Conservation (phyloP, 148 eudicot species). For the Talinum fruticosum region DNA sequence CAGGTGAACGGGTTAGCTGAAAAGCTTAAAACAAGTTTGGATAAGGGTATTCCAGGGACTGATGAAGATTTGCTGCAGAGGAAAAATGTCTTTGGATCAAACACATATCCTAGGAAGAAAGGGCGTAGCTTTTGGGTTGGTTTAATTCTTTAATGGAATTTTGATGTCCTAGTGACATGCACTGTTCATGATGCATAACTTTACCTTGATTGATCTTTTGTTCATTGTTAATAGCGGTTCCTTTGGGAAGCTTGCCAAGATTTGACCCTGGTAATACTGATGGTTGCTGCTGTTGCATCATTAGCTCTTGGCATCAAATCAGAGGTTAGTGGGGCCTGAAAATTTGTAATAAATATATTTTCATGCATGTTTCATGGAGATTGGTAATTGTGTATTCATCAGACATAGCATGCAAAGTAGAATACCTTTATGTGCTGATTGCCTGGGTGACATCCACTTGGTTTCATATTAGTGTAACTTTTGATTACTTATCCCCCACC, state of each 20-base stretch:
- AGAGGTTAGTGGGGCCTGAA: constrained; percentile 52
- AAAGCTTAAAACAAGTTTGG: constrained; percentile 50
- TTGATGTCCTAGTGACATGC: not conserved
- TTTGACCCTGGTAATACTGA: constrained; percentile 80
- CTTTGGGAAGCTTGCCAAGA: constrained; percentile 94
- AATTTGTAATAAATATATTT: not conserved
- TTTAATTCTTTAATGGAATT: not conserved
- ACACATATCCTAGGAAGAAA: constrained; percentile 87
- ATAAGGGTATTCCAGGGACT: constrained; percentile 66
- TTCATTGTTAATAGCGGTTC: constrained; percentile 48
- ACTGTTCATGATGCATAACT: not conserved
- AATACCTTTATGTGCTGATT: not conserved
- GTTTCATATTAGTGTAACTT: too few species aligned
- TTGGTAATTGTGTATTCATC: not conserved
- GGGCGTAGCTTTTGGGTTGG: constrained; percentile 77
- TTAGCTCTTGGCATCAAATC: constrained; percentile 88
- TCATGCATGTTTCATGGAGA: not conserved
- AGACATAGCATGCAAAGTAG: not conserved
- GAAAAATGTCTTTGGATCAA: constrained; percentile 70
- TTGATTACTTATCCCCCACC: too few species aligned
- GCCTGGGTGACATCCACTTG: too few species aligned
- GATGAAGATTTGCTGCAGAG: constrained; percentile 56
- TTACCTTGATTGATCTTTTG: not conserved
- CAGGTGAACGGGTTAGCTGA: constrained; percentile 67
- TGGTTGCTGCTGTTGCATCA: constrained; percentile 94